A percentile compares a stretch with the other conserved stretches of the same genome.
These are phyloP conservation scores for Podila epigama DNA, from an alignment of 192 early-diverging fungal species.

Conservation along the genomic window DNA sequence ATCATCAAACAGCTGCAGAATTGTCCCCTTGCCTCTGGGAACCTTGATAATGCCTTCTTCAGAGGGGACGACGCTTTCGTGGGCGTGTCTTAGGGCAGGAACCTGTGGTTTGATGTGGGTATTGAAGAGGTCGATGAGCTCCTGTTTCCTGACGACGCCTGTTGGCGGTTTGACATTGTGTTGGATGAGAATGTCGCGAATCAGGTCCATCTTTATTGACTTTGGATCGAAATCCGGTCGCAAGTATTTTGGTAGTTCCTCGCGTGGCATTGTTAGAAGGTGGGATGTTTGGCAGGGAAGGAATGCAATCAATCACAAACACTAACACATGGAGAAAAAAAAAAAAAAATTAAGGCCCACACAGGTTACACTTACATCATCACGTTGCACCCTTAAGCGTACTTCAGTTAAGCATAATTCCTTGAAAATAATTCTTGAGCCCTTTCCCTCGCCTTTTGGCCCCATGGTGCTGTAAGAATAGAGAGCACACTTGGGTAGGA, in stretches of 20 bases:
- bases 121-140: conserved; percentile 39
- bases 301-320: too few species aligned
- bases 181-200: conserved; percentile 39
- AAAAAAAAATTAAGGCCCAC: not conserved
- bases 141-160: conserved; percentile 29
- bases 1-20: not conserved
- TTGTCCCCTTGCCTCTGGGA: not conserved
- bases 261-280: conserved; percentile 11
- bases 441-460: too few species aligned
- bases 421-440: too few species aligned
- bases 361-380: too few species aligned
- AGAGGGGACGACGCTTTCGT: not conserved
- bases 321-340: too few species aligned
- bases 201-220: conserved; percentile 41
- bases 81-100: not conserved
- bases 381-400: too few species aligned
- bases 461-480: too few species aligned
- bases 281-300: too few species aligned
- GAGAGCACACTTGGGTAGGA: too few species aligned
- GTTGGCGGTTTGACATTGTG: conserved; percentile 30
- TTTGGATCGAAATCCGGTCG: conserved; percentile 40
- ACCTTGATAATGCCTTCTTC: conserved; percentile 5
- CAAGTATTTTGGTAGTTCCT: conserved; percentile 30
- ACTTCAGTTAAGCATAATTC: too few species aligned
- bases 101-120: conserved; percentile 30